Percentiles rank a stretch among this genome's conserved stretches.
Evolutionary conservation across 2,329 filamentous ascomycete genomes (phyloP).

Genomic region (Cladophialophora yegresii): DNA sequence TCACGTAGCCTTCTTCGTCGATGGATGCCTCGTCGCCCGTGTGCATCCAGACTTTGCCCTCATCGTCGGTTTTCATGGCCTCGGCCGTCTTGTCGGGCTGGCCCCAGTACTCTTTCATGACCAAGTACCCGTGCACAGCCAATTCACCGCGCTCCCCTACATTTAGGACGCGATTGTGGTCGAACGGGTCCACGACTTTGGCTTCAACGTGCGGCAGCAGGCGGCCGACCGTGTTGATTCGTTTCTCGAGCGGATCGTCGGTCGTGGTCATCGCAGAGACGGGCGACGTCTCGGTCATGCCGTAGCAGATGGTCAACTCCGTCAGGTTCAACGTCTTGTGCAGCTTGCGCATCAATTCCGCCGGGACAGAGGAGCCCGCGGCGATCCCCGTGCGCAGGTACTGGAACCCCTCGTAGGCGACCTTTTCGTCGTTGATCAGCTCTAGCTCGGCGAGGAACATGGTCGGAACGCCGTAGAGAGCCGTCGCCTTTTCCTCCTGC

Average conservation of each 20-base stretch:
- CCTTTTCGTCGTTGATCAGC: slow-evolving; percentile 60
- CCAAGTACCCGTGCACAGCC: slow-evolving; percentile 77
- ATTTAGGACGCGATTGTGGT: slow-evolving; percentile 62
- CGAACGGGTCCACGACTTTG: slow-evolving; percentile 76
- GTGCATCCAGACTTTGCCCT: slow-evolving; percentile 75
- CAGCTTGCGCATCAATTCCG: slow-evolving; percentile 64
- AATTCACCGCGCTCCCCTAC: slow-evolving; percentile 75
- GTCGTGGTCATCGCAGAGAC: slow-evolving; percentile 77
- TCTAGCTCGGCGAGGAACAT: slow-evolving; percentile 93
- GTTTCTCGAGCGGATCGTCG: slow-evolving; percentile 69
- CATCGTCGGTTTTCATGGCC: slow-evolving; percentile 54
- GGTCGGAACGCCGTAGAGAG: slow-evolving; percentile 85
- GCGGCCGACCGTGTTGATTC: slow-evolving; percentile 75
- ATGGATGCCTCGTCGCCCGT: slow-evolving; percentile 90
- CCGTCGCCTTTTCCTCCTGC: slow-evolving; percentile 64
- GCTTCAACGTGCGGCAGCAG: slow-evolving; percentile 78
- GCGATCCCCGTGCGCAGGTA: slow-evolving; percentile 85
- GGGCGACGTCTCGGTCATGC: slow-evolving; percentile 86
- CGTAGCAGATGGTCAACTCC: slow-evolving; percentile 90
- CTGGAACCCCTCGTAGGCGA: slow-evolving; percentile 58
- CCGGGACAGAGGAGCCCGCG: slow-evolving; percentile 81
- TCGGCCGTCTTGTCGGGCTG: slow-evolving; percentile 69
- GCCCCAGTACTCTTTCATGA: slow-evolving; percentile 91
- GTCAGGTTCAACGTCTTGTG: slow-evolving; percentile 73
- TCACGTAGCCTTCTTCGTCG: slow-evolving; percentile 73